These are phyloP conservation scores for Exobasidium cylindrosporum DNA, from an alignment of 1,284 basidiomycete genomes.

Conservation along the genomic window DNA sequence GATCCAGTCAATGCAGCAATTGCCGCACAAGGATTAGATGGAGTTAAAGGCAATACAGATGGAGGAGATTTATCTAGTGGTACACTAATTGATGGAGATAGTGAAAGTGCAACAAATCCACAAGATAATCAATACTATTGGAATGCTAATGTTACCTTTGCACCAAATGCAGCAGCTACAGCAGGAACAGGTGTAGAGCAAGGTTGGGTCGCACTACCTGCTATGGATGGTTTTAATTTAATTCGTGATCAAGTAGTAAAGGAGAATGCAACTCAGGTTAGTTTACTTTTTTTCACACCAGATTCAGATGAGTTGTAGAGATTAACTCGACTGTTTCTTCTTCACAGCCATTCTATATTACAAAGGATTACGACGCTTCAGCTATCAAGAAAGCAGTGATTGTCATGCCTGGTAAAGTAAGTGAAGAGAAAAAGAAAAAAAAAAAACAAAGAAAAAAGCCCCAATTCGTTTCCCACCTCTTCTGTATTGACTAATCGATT, in stretches of 20 bases:
- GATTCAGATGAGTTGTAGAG: not conserved
- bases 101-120: conserved; percentile 13
- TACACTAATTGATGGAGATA: conserved; percentile 19
- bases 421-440: too few species aligned
- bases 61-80: conserved; percentile 13
- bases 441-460: too few species aligned
- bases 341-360: conserved; percentile 49
- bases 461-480: not conserved
- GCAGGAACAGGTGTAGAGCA: conserved; percentile 3
- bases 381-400: conserved; percentile 48
- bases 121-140: conserved; percentile 35
- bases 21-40: conserved; percentile 21
- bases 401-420: conserved; percentile 47
- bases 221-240: conserved; percentile 33
- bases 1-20: conserved; percentile 45
- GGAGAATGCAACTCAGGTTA: conserved; percentile 22
- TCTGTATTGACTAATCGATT: not conserved
- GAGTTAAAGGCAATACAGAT: conserved; percentile 1
- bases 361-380: conserved; percentile 21
- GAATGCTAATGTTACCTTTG: conserved; percentile 29
- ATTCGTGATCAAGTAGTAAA: conserved; percentile 30
- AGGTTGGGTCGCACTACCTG: conserved; percentile 58
- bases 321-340: not conserved
- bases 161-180: conserved; percentile 26
- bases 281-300: not conserved